Evolutionary conservation across 2,329 filamentous ascomycete genomes (phyloP).

Genomic region (Claviceps humidiphila): DNA sequence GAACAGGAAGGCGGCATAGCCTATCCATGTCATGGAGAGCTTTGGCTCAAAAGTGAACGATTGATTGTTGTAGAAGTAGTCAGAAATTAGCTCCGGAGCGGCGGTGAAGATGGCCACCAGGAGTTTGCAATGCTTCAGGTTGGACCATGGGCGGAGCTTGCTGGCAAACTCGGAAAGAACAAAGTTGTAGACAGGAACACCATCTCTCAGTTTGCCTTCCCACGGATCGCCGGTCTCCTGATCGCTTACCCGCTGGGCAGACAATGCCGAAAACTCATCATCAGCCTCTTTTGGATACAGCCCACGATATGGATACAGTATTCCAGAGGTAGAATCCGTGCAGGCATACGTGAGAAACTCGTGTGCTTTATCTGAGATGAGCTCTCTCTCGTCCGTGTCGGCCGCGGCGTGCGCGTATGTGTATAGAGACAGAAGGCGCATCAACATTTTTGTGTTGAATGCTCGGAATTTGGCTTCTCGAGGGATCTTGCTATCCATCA

Average conservation of each 20-base stretch:
- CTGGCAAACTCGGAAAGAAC: constrained; percentile 68
- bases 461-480: constrained; percentile 61
- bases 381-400: constrained; percentile 26
- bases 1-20: constrained; percentile 81
- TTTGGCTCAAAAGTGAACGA: constrained; percentile 85
- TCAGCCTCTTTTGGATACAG: constrained; percentile 69
- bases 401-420: constrained; percentile 37
- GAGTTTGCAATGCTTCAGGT: constrained; percentile 67
- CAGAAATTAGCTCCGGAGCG: constrained; percentile 74
- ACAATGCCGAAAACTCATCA: constrained; percentile 19
- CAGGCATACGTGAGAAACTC: constrained; percentile 64
- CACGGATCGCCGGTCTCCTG: constrained; percentile 49
- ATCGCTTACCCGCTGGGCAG: constrained; percentile 19
- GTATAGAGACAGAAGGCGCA: constrained; percentile 61
- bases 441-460: constrained; percentile 61
- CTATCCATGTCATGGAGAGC: constrained; percentile 85
- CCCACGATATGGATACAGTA: constrained; percentile 65
- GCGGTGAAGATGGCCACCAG: constrained; percentile 65
- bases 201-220: constrained; percentile 52
- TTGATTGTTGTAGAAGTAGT: constrained; percentile 72
- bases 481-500: constrained; percentile 62
- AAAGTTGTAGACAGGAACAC: constrained; percentile 65
- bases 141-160: constrained; percentile 71
- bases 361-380: constrained; percentile 58
- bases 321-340: constrained; percentile 58